Percentiles rank a stretch among this genome's conserved stretches.
Conservation (phyloP, 2,329 filamentous ascomycete genomes). For the Calonectria naviculata region DNA sequence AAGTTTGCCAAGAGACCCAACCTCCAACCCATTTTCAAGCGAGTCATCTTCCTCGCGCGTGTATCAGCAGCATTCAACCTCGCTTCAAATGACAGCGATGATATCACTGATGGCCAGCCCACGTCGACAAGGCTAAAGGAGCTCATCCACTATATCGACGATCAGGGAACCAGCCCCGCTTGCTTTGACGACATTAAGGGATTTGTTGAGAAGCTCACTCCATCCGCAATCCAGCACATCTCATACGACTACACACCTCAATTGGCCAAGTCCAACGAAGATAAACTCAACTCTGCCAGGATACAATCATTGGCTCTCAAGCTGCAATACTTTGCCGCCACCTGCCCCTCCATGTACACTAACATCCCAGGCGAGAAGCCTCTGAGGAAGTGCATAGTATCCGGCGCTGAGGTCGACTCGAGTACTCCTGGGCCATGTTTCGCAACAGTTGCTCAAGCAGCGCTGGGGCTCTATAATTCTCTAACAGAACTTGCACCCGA, state of each 20-base stretch:
- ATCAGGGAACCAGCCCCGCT: constrained; percentile 48
- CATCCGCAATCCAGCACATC: constrained; percentile 53
- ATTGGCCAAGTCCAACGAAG: constrained; percentile 42
- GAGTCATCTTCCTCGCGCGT: constrained; percentile 52
- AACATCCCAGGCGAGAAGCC: constrained; percentile 31
- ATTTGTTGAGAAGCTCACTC: constrained; percentile 55
- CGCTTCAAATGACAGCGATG: constrained; percentile 40
- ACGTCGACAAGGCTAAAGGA: constrained; percentile 46
- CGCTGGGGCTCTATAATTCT: constrained; percentile 33
- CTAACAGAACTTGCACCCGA: constrained; percentile 21
- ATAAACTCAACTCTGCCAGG: constrained; percentile 37
- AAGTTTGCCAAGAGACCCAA: constrained; percentile 42
- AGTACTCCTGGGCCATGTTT: constrained; percentile 38
- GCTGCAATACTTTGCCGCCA: constrained; percentile 57
- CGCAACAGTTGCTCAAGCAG: constrained; percentile 31
- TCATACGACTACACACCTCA: constrained; percentile 49
- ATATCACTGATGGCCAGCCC: constrained; percentile 40
- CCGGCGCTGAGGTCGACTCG: constrained; percentile 31
- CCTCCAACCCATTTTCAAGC: constrained; percentile 51
- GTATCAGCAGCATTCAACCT: constrained; percentile 52
- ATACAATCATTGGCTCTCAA: constrained; percentile 52
- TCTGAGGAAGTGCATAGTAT: constrained; percentile 37
- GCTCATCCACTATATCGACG: constrained; percentile 49
- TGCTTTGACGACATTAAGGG: constrained; percentile 61
- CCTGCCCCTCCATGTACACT: constrained; percentile 45